Conservation (phyloP, 2,329 filamentous ascomycete species). For the Ophiobolus disseminans region DNA sequence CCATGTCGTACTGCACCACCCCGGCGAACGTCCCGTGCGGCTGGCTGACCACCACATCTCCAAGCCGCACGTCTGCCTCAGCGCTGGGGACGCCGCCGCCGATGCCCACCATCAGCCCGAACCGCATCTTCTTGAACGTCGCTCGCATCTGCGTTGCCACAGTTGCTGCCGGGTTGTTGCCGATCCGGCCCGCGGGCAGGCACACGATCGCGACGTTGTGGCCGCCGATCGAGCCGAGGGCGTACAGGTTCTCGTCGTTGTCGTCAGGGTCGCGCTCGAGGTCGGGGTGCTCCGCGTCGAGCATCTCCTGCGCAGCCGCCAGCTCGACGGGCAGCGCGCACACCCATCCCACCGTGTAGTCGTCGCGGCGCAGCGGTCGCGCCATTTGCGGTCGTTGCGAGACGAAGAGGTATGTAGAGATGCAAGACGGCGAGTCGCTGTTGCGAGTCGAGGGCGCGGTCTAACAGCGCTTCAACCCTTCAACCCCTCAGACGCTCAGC, state of each 20-base stretch:
- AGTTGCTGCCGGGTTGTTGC: slow-evolving; percentile 39
- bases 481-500: no score
- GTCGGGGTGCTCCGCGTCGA: slow-evolving; percentile 24
- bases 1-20: slow-evolving; percentile 15
- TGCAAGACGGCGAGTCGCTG: no score
- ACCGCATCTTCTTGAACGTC: slow-evolving; percentile 39
- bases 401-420: no score
- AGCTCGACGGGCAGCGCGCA: no score
- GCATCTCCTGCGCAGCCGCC: neutral
- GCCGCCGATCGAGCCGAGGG: slow-evolving; percentile 27
- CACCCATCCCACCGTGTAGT: no score
- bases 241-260: slow-evolving; percentile 24
- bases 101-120: slow-evolving; percentile 54
- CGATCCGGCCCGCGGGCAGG: slow-evolving; percentile 38
- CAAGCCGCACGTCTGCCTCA: slow-evolving; percentile 5
- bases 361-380: no score
- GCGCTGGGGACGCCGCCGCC: slow-evolving; percentile 33
- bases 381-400: no score
- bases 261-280: slow-evolving; percentile 15
- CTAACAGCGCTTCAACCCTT: no score
- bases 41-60: slow-evolving; percentile 3
- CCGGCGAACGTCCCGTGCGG: slow-evolving; percentile 2
- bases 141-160: slow-evolving; percentile 34
- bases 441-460: no score
- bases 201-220: slow-evolving; percentile 47